Evolutionary conservation across 306 rosid species (phyloP).

Genomic region (Pterocarpus macrocarpus): DNA sequence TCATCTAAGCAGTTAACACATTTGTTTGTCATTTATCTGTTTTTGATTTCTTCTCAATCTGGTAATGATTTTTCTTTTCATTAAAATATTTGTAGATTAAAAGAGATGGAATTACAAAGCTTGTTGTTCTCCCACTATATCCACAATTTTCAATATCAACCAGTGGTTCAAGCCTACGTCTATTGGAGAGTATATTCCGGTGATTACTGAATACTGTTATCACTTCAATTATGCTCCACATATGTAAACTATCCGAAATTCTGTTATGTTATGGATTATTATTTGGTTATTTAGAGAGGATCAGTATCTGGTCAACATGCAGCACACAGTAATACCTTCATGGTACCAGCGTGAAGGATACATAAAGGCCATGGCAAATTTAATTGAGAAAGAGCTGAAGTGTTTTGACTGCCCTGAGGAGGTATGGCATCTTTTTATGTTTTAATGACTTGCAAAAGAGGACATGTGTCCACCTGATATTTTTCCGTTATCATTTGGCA

Average conservation of each 20-base stretch:
- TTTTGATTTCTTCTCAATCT: slow-evolving; percentile 17
- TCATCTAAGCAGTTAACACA: not conserved
- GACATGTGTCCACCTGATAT: not conserved
- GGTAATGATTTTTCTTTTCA: slow-evolving; percentile 35
- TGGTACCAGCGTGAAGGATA: slow-evolving; percentile 96
- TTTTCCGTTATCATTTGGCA: slow-evolving; percentile 20
- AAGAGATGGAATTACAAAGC: slow-evolving; percentile 81
- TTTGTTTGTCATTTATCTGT: slow-evolving; percentile 20
- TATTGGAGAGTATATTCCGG: slow-evolving; percentile 87
- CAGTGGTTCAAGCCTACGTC: slow-evolving; percentile 90
- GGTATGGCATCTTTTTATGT: slow-evolving; percentile 51
- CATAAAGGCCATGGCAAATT: slow-evolving; percentile 87
- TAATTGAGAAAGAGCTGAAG: slow-evolving; percentile 78
- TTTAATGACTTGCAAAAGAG: slow-evolving; percentile 10
- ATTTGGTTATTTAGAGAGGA: slow-evolving; percentile 73
- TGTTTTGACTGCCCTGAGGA: slow-evolving; percentile 62
- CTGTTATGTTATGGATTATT: slow-evolving; percentile 30
- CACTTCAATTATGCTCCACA: slow-evolving; percentile 8
- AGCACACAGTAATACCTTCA: slow-evolving; percentile 92
- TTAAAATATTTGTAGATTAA: slow-evolving; percentile 62
- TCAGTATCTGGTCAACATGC: slow-evolving; percentile 89
- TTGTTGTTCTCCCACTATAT: slow-evolving; percentile 90
- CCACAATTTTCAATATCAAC: slow-evolving; percentile 96
- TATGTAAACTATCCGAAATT: slow-evolving; percentile 18
- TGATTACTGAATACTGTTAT: slow-evolving; percentile 42